Evolutionary conservation across 176 grass and related monocot genomes (phyloP), one percentile per base, ranked within the genome.

Genomic region (Carex kokanica): DNA sequence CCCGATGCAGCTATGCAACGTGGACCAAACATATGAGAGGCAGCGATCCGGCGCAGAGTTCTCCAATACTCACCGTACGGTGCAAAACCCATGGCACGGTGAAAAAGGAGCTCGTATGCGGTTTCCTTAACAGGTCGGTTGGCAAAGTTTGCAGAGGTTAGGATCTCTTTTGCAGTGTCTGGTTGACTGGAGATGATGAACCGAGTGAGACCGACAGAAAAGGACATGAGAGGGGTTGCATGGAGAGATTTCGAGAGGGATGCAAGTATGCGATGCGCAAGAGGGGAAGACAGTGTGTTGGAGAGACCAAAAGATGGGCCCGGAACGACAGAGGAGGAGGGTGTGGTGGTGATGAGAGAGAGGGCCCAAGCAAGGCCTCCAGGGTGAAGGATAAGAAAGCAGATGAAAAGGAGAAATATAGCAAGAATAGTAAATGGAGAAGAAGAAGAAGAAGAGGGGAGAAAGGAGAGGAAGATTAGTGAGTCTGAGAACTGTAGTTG

Each of bases 61-160:
- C 91, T 86, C 95, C 95, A 94, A 74, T 98, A 90, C 0, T 84
- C 90, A 8, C 90, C 88, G 1, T 90, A 98, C 8, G 88, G 86
- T 2, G 95, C 87, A 63, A 98, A 98, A 0, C 92, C 95, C 92
- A 98, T 98, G 61, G 95, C 90, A 9, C 92, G 90, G 87, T 98
- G 89, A 85, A 98, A 98, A 2, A 98, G 88, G 13, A 98, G 90
- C 60, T 85, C 73, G 0, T 88, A 88, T 0, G 92, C 92, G 11
- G 90, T 86, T 80, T 94, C 95, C 78, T 94, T 98, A 36, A 98
- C 55, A 0, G 95, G 92, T 57, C 92, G 87, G 62, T 98, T 88
- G 17, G 88, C 90, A 67, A 98, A 97, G 65, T 90, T 88, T 4
- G 85, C 85, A 85, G 82, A 88, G 65, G 69, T 40, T 17, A 98